Percentiles rank a stretch among this genome's conserved stretches.
These are phyloP conservation scores for Fusarium transvaalense DNA, from an alignment of 2,329 filamentous ascomycete species.

Conservation along the genomic window DNA sequence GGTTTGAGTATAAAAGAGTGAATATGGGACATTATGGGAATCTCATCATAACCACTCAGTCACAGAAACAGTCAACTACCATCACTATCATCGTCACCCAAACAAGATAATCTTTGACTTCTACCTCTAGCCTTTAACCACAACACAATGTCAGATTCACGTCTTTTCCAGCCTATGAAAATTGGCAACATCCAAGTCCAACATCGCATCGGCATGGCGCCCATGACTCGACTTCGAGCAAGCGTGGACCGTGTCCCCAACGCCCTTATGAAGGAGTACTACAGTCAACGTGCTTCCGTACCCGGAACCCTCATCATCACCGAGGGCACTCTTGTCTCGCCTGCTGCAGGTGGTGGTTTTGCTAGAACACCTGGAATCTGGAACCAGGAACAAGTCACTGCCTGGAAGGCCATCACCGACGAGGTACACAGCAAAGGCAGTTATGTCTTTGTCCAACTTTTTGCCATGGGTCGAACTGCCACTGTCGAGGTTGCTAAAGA, in stretches of 20 bases:
- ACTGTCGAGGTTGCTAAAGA: conserved; percentile 45
- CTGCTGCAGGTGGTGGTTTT: conserved; percentile 50
- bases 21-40: rapidly evolving
- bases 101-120: rapidly evolving
- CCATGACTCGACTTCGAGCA: conserved; percentile 66
- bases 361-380: conserved; percentile 70
- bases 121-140: rapidly evolving
- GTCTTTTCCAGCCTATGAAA: conserved; percentile 59
- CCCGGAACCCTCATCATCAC: conserved; percentile 60
- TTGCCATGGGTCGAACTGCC: conserved; percentile 69
- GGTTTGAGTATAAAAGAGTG: neutral
- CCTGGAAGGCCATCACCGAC: conserved; percentile 72
- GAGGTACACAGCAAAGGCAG: conserved; percentile 72
- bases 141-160: conserved; percentile 32
- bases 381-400: conserved; percentile 65
- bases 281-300: conserved; percentile 57
- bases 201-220: conserved; percentile 66
- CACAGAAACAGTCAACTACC: no score
- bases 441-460: conserved; percentile 73
- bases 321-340: conserved; percentile 60
- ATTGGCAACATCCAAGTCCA: conserved; percentile 56
- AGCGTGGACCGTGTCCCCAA: conserved; percentile 52
- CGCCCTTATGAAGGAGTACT: conserved; percentile 59
- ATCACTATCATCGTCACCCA: rapidly evolving
- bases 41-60: neutral